Percentiles rank a stretch among this genome's conserved stretches.
These are phyloP conservation scores for Torrubiella hemipterigena DNA, from an alignment of 2,329 filamentous ascomycete genomes.

Conservation along the genomic window DNA sequence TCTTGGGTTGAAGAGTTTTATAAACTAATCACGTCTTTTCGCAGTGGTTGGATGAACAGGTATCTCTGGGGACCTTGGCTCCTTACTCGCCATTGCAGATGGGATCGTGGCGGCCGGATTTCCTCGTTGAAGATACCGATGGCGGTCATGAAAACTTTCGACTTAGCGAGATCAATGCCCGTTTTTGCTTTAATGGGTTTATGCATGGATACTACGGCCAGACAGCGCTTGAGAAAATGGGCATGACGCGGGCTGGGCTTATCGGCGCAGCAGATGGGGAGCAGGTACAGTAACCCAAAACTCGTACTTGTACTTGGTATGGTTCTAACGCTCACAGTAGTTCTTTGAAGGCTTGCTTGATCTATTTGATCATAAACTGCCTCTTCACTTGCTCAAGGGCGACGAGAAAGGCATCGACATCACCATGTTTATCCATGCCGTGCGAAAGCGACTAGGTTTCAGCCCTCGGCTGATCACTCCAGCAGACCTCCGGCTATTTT, in stretches of 20 bases:
- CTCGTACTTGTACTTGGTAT: not conserved
- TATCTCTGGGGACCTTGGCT: too few relatives aligned
- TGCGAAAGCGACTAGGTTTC: slow-evolving; percentile 14
- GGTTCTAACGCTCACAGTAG: slow-evolving; percentile 9
- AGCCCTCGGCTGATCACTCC: slow-evolving; percentile 21
- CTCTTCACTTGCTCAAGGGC: slow-evolving; percentile 24
- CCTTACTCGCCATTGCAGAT: not conserved
- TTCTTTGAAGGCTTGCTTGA: slow-evolving; percentile 17
- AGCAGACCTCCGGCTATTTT: slow-evolving; percentile 18
- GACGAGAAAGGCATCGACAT: slow-evolving; percentile 25
- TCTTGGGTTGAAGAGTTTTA: slow-evolving; percentile 9
- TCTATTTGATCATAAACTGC: slow-evolving; percentile 16
- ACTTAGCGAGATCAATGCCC: slow-evolving; percentile 28
- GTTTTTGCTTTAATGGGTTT: slow-evolving; percentile 27
- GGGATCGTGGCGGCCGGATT: slow-evolving; percentile 27
- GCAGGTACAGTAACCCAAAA: slow-evolving; percentile 10
- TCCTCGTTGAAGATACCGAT: slow-evolving; percentile 19
- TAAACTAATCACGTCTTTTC: slow-evolving; percentile 12
- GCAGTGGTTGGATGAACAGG: slow-evolving; percentile 9
- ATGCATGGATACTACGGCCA: slow-evolving; percentile 18
- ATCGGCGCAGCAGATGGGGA: slow-evolving; percentile 13
- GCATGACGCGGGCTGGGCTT: slow-evolving; percentile 7
- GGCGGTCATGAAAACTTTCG: slow-evolving; percentile 13
- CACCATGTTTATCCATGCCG: slow-evolving; percentile 21
- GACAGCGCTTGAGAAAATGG: slow-evolving; percentile 12